Evolutionary conservation across 2,329 filamentous ascomycete species (phyloP).

Genomic region (Alternaria incomplexa): DNA sequence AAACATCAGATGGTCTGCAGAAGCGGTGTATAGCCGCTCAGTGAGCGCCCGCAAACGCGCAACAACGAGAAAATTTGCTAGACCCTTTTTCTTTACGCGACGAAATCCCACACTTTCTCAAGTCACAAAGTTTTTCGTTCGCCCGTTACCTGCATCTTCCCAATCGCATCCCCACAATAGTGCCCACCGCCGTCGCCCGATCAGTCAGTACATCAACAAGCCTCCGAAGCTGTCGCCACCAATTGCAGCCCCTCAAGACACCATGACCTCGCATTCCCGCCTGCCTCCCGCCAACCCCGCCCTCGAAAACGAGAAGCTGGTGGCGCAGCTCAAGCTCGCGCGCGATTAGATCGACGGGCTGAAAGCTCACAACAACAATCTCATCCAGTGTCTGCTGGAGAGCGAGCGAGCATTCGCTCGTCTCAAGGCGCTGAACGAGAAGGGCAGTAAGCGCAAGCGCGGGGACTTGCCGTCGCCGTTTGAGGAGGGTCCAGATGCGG

Average conservation of each 20-base stretch:
- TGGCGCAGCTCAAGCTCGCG: neutral
- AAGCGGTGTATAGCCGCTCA: neutral
- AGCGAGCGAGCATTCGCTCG: neutral
- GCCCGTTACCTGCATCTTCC: neutral
- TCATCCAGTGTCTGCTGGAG: neutral
- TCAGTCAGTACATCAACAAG: neutral
- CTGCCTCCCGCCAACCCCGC: neutral
- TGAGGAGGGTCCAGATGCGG: neutral
- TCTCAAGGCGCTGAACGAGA: neutral
- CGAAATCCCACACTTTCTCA: neutral
- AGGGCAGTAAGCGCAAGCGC: neutral
- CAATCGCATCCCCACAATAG: neutral
- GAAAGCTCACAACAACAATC: neutral
- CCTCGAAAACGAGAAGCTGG: neutral
- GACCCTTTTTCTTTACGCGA: neutral
- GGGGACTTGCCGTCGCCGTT: neutral
- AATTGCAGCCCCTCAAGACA: neutral
- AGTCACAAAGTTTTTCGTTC: neutral
- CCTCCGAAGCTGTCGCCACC: neutral
- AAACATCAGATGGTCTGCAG: neutral
- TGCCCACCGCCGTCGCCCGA: neutral
- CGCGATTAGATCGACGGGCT: neutral
- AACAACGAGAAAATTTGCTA: neutral
- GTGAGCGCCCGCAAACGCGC: neutral
- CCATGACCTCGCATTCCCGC: neutral